phyloP scores from a whole-genome alignment of 306 rosid genomes.

The Castanospermum australe region DNA sequence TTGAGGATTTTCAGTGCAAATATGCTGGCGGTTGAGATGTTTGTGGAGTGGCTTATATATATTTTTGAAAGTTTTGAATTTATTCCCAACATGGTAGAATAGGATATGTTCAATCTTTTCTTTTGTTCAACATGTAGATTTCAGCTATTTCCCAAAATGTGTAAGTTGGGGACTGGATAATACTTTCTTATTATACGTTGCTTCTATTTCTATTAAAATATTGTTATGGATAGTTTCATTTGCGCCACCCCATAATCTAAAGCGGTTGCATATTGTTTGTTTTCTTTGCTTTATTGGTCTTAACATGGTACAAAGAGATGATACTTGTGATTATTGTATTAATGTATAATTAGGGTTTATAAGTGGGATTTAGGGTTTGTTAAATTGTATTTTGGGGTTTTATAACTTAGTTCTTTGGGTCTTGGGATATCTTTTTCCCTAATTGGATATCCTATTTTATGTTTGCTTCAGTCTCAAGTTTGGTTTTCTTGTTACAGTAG shows the following conservation, averaged over 20 bases:
- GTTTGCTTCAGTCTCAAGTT: conserved; percentile 16
- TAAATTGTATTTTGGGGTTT: not conserved
- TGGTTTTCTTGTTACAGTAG: conserved; percentile 1
- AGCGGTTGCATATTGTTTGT: not conserved
- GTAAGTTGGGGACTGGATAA: not conserved
- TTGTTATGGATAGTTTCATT: not conserved
- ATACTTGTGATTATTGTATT: not conserved
- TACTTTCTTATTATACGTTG: not conserved
- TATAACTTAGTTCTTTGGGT: not conserved
- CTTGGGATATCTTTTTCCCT: not conserved
- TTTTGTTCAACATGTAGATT: too few relatives aligned
- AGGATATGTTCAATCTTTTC: too few relatives aligned
- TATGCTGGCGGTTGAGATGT: not conserved
- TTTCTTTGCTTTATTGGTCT: not conserved
- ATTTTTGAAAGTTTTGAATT: not conserved
- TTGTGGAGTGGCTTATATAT: not conserved
- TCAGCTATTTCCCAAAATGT: not conserved
- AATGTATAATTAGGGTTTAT: not conserved
- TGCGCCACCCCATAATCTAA: not conserved
- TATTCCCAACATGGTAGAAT: not conserved
- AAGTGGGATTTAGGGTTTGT: not conserved
- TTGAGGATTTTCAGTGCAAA: not conserved
- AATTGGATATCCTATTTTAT: not conserved
- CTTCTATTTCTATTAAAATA: not conserved
- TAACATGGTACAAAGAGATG: not conserved